Base-by-base conservation (phyloP, 805 yeast species). In the Blastobotrys chiropterorum region DNA sequence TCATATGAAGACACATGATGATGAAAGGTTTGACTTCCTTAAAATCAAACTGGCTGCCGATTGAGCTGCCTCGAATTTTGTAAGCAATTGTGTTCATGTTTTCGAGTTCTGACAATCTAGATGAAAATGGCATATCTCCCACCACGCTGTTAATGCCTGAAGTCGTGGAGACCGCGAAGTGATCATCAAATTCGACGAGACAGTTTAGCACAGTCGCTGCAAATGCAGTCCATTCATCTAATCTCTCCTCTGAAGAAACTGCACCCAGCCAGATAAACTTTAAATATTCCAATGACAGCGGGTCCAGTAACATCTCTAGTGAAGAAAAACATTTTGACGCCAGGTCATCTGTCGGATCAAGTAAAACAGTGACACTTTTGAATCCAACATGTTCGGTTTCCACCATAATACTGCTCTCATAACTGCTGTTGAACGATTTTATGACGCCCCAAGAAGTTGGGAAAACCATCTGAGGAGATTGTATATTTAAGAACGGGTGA, bases 211-310 rank as follows among this genome's bases (percentile, higher is more conserved):
- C 3, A 3, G 38, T n/a, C 2, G 76, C 69, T 0, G 79, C 71
- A 56, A 79, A 79, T 0, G 85, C 77, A 14, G 72, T 72, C 89
- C 90, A 83, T 31, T 84, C 88, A 56, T 74, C 71, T 40, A 62
- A 66, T 19, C 63, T 56, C 2, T 68, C 70, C 17, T 71, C 73
- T 8, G 78, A 53, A 48, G 76, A 67, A 17, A 74, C 62, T 1
- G 85, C 79, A 0, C 81, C 64, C 45, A 84, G 72, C 89, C 90
- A 85, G 2, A 77, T 70, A 47, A 81, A 66, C 80, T 84, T 75
- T n/a, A 84, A 68, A 38, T 74, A 75, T 59, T 81, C 83, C 58
- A 73, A 75, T 2, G 80, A 72, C 51, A 76, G 76, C 1, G 84
- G 70, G n/a, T 84, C 85, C 3, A 82, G 74, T 16, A 84, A 62